Conservation (phyloP, 805 yeast species). For the Teunomyces barrocoloradensis region DNA sequence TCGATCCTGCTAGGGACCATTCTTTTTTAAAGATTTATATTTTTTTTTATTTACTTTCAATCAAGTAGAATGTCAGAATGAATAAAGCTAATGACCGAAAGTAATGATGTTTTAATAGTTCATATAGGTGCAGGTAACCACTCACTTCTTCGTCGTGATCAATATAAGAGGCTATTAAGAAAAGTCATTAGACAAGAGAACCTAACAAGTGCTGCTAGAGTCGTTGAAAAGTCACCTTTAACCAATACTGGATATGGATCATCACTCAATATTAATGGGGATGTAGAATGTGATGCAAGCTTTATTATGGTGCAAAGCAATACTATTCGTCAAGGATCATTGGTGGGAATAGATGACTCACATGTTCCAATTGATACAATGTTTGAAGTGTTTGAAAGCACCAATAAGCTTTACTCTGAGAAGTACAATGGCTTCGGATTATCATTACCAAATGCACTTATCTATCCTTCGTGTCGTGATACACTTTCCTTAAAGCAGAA, state of each 20-base stretch:
- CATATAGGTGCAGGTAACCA: constrained; percentile 57
- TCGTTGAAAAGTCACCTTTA: constrained; percentile 36
- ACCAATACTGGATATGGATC: constrained; percentile 55
- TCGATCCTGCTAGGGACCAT: constrained; percentile 39
- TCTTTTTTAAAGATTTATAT: neutral
- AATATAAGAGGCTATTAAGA: constrained; percentile 28
- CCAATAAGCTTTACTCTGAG: constrained; percentile 13
- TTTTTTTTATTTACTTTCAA: neutral
- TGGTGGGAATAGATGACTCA: constrained; percentile 9
- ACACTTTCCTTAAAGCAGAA: neutral
- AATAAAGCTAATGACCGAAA: neutral
- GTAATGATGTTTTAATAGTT: constrained; percentile 18
- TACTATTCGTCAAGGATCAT: constrained; percentile 5
- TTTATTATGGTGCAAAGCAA: constrained; percentile 18
- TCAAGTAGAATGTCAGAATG: neutral
- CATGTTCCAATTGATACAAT: constrained; percentile 32
- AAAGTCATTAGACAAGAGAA: constrained; percentile 18
- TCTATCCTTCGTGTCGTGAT: neutral
- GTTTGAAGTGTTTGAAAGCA: constrained; percentile 17
- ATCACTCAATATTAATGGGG: constrained; percentile 37
- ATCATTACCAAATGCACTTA: constrained; percentile 32
- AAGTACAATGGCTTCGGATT: constrained; percentile 23
- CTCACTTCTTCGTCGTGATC: constrained; percentile 12
- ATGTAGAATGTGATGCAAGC: constrained; percentile 46
- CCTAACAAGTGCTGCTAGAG: constrained; percentile 14